Base-by-base conservation (phyloP, 108 stramenopile genomes). In the Licmophora abbreviata region DNA sequence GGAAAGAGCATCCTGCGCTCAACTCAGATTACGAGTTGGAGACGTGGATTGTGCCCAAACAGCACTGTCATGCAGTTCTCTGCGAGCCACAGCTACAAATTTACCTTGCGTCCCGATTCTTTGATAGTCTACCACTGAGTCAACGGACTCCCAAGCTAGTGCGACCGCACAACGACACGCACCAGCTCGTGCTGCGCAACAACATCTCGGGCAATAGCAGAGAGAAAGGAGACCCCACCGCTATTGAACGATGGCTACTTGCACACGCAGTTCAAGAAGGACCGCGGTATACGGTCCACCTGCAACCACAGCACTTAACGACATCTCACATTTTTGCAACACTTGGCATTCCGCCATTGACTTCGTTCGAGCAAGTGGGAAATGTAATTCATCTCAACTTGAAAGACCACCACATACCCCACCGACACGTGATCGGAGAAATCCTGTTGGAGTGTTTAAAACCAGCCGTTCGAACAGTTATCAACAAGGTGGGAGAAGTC, bases 371-470 rank as follows among this genome's bases (percentile, higher is more conserved):
- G 72, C 80, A 78, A 45, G 88, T 85, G 33, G 98, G 96, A 9
- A 95, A 99, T 60, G 69, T 99, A 8, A 94, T 91, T 0, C 98
- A 99, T 62, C 45, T 99, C 36, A 99, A 99, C 67, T 77, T 99
- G 17, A 79, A 75, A 29, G 55, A 69, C 20, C 48, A 59, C 22
- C 85, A 89, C 58, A 22, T 86, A 23, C 95, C 94, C 0, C 95
- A 90, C 54, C 54, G 73, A 31, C 36, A 73, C 14, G 48, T 96
- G 15, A 97, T 99, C 54, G 98, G 91, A 4, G 47, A 88, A 44
- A 92, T 95, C 20, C 53, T 99, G 43, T 54, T 96, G 20, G 27
- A 22, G 26, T 46, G 45, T 21, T n/a, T n/a, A n/a, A 10, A 35
- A 11, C 63, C 62, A 29, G 20, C 40, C 10, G 67, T 97, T 20